Percentiles rank a stretch among this genome's conserved stretches.
phyloP scores from a whole-genome alignment of 805 yeast genomes.

The Lipomyces sp. region DNA sequence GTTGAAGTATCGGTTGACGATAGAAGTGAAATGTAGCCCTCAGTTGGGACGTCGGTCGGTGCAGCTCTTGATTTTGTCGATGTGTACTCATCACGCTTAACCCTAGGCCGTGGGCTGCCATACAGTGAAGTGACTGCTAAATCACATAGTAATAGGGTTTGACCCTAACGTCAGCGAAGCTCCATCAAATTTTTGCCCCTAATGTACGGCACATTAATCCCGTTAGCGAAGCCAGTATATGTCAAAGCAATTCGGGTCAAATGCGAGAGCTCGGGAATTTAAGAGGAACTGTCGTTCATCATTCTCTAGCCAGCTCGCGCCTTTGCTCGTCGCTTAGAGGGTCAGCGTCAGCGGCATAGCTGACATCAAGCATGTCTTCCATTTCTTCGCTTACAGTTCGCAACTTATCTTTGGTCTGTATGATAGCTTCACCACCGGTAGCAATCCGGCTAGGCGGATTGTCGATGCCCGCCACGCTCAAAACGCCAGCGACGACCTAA shows the following conservation, averaged over 20 bases:
- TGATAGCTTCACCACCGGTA: conserved; percentile 43
- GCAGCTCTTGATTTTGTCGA: no score
- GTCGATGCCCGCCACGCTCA: conserved; percentile 43
- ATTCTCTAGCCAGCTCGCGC: conserved; percentile 27
- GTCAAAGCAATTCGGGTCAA: not conserved
- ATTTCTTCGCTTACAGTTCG: conserved; percentile 43
- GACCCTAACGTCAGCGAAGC: no score
- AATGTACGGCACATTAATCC: no score
- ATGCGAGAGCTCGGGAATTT: not conserved
- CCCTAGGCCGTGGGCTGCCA: no score
- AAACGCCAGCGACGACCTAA: conserved; percentile 35
- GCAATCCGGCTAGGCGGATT: conserved; percentile 45
- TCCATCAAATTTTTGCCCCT: no score
- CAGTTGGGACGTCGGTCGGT: not conserved
- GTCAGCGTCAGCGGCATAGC: conserved; percentile 37
- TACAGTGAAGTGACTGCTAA: no score
- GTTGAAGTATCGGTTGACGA: not conserved
- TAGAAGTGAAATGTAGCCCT: conserved; percentile 5
- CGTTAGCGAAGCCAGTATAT: not conserved
- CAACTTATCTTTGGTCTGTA: conserved; percentile 42
- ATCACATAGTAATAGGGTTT: no score
- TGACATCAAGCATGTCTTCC: conserved; percentile 41
- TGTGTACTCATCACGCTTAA: no score
- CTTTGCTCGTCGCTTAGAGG: conserved; percentile 32
- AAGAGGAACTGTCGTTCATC: not conserved